phyloP scores from a whole-genome alignment of 2,329 filamentous ascomycete species.

The Westerdykella aurantiaca region DNA sequence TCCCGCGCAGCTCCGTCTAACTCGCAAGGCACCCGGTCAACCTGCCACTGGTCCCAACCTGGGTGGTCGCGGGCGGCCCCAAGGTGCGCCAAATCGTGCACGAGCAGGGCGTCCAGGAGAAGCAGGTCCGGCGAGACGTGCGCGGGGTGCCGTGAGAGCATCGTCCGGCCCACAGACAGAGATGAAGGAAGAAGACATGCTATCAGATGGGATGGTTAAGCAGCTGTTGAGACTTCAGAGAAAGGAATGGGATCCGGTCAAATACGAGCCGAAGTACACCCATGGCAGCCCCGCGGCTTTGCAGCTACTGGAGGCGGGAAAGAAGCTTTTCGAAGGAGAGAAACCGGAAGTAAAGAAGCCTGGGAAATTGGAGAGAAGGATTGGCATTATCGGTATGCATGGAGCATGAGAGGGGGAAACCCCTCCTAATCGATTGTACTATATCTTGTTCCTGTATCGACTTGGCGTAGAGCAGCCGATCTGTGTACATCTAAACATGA shows the following conservation, averaged over 20 bases:
- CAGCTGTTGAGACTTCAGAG: slow-evolving; percentile 30
- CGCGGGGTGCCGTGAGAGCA: not conserved
- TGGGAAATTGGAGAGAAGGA: slow-evolving; percentile 23
- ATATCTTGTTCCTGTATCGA: not conserved
- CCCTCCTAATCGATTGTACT: not conserved
- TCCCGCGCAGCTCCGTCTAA: slow-evolving; percentile 22
- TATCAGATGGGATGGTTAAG: slow-evolving; percentile 28
- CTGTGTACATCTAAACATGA: slow-evolving; percentile 1
- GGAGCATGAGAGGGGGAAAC: slow-evolving; percentile 18
- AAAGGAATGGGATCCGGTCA: slow-evolving; percentile 31
- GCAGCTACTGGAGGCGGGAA: slow-evolving; percentile 27
- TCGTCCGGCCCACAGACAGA: slow-evolving; percentile 1
- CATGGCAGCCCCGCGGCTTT: slow-evolving; percentile 28
- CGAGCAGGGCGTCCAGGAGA: not conserved
- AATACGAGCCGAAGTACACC: slow-evolving; percentile 33
- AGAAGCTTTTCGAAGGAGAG: slow-evolving; percentile 30
- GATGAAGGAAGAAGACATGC: slow-evolving; percentile 10
- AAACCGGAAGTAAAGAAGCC: slow-evolving; percentile 24
- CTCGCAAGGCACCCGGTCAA: slow-evolving; percentile 5
- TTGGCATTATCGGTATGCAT: slow-evolving; percentile 32
- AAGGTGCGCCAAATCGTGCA: slow-evolving; percentile 5
- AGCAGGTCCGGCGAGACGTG: slow-evolving; percentile 13
- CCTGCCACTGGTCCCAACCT: slow-evolving; percentile 19
- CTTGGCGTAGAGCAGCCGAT: not conserved
- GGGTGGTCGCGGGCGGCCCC: slow-evolving; percentile 14